Evolutionary conservation across 164 flowering plant species (phyloP), one percentile per base, ranked within the genome.

Genomic region (Akebia trifoliata): DNA sequence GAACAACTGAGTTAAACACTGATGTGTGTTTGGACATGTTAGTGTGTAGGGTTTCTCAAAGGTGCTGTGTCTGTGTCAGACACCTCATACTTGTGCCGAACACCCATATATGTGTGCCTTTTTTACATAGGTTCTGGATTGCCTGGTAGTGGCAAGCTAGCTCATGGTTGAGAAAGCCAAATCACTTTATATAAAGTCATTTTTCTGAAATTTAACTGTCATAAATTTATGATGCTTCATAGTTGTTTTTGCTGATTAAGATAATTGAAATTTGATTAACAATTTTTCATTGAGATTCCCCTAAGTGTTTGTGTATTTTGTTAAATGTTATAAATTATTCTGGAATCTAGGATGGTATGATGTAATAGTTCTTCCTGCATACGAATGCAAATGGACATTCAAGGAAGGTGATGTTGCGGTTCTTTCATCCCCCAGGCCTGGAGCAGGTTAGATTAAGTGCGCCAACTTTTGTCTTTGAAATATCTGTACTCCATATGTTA

Each of bases 381-480:
- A 70, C 69, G 95, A 86, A 22, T 78, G 77, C 71, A 90, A 82
- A 62, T 90, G 95, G 99, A 63, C 73, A 11, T 90, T 93, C 55
- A 93, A 93, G 72, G 99, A 93, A 73, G 99, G 99, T 35, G 99
- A 93, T 69, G 96, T 90, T 56, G 93, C 96, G 8, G 75, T 93
- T 74, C 89, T 93, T 61, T 93, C 99, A 22, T 47, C 79, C 12
- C 85, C 86, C 4, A 84, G 74, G 69, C 94, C 97, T 61, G 90
- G 96, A 45, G 61, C 95, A 77, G 98, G 98, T 89, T 67, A 59
- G 78, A 42, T 35, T 49, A 39, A 18, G 7, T 32, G 34, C 38
- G 5, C n/a, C 50, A 2, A 38, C 8, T 62, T 54, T 26, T 38
- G 12, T 5, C 49, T 31, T 25, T n/a, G 37, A 20, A 54, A 17